Evolutionary conservation across 352 stramenopile species (phyloP), one percentile per base, ranked within the genome.

Genomic region (Globisporangium emineosum): DNA sequence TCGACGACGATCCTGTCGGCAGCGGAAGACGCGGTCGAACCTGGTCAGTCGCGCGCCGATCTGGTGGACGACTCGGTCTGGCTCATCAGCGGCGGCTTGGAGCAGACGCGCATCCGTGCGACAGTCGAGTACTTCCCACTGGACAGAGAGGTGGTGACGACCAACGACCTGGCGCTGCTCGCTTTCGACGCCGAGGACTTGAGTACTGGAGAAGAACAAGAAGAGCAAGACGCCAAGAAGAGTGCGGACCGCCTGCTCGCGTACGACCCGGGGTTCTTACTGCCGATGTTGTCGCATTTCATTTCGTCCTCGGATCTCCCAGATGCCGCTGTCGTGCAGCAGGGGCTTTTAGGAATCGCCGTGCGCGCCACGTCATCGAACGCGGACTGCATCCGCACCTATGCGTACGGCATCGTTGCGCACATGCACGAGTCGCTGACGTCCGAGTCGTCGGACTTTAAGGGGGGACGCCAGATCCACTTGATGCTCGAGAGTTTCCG

Each of bases 401-500:
- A 88, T 51, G 83, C 83, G 8, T 96, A 82, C 60, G 85, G 79
- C 15, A 88, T 96, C 21, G 63, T 94, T 0, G 88, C 86, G 0
- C 82, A 91, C 54, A 23, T 93, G 4, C 84, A 96, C 62, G 86
- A 96, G 33, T 70, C 73, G 23, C 74, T 93, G 15, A 77, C 83
- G 58, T 79, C 73, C 19, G 83, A 86, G 27, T 73, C 70, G 12
- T 71, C 67, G 10, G 81, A 90, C 2, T 94, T 92, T 60, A 91
- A 89, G 33, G 78, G 84, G 0, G 84, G 83, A 1, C 76, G 86
- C 19, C 88, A 96, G 62, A 67, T 96, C 10, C 79, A 93, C 64
- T 57, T 96, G 42, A 70, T 94, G 59, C 79, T 96, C 40, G 86
- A 94, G 53, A 81, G 80, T 8, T 81, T 96, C 49, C 86, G 87